A percentile compares a stretch with the other conserved stretches of the same genome.
These are phyloP conservation scores for Orbilia javanica DNA, from an alignment of 2,329 filamentous ascomycete species.

Conservation along the genomic window DNA sequence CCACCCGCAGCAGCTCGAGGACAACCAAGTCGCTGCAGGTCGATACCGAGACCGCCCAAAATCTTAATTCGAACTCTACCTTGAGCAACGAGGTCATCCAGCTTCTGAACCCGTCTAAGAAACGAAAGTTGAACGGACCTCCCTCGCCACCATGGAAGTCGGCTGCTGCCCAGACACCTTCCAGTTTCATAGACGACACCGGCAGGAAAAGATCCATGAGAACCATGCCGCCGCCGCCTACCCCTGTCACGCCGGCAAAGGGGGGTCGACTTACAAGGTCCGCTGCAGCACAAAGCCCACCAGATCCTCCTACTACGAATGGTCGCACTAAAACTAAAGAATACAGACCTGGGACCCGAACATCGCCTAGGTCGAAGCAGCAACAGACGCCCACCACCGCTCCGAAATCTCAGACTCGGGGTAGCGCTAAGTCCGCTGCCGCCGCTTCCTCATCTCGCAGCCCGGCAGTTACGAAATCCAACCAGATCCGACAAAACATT, in stretches of 20 bases:
- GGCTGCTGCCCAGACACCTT: constrained; percentile 84
- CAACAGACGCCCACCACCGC: constrained; percentile 36
- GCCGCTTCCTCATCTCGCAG: constrained; percentile 21
- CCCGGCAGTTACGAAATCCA: constrained; percentile 27
- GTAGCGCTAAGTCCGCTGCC: constrained; percentile 15
- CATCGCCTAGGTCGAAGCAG: constrained; percentile 59
- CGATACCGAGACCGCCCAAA: constrained; percentile 48
- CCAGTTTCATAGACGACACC: constrained; percentile 79
- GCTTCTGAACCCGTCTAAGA: constrained; percentile 59
- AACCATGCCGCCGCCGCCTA: constrained; percentile 63
- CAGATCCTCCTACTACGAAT: constrained; percentile 57
- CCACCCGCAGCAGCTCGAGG: constrained; percentile 53
- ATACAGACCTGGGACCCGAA: constrained; percentile 64
- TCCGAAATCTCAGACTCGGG: constrained; percentile 21
- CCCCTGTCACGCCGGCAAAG: constrained; percentile 54
- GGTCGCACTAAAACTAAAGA: constrained; percentile 48
- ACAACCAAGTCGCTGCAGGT: constrained; percentile 41
- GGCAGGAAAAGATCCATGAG: constrained; percentile 70
- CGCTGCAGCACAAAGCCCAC: constrained; percentile 61
- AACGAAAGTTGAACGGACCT: constrained; percentile 61
- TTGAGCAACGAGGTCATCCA: constrained; percentile 27
- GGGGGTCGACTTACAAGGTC: constrained; percentile 64
- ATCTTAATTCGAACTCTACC: constrained; percentile 40
- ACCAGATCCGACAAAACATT: constrained; percentile 6
- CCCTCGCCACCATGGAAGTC: constrained; percentile 93